Base-by-base conservation (phyloP, 2,329 filamentous ascomycete species). In the Alternaria ventricosa region DNA sequence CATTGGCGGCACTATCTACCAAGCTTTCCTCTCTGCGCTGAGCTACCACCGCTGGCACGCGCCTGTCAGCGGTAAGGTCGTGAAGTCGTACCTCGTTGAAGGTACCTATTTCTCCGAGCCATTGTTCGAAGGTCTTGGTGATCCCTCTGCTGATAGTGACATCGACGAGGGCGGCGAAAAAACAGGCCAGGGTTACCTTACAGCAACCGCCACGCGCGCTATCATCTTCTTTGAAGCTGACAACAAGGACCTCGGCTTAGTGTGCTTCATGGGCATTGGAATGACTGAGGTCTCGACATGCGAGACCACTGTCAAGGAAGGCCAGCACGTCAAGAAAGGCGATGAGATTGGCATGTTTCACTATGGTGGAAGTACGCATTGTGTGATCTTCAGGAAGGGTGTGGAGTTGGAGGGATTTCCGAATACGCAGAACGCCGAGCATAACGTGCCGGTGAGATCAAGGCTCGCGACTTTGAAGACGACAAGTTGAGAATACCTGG, bases 211-310 rank as follows among this genome's bases (percentile, higher is more conserved):
- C 0, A 90, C 91, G 4, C 83, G 92, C 6, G 90, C 88, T 0
- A 78, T 94, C 47, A 88, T 94, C 66, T 87, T 91, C 72, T 87
- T 93, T 62, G 85, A 93, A 75, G 89, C 90, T 0, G 90, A 92
- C 67, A 89, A 92, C 66, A 82, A 84, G 2, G 83, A 82, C 1
- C 88, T 93, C 41, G 91, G 91, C 0, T 79, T 93, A 30, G 86
- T 94, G 83, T 89, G 86, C 0, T 90, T 93, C 67, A 81, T 94
- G 12, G 88, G 87, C 1, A 86, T 94, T 4, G 92, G 91, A 2
- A 93, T 94, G 91, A 89, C 88, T 45, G 91, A 94, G 79, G 91
- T 93, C 12, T 90, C 87, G 61, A 89, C 89, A 0, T 93, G 90
- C 71, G 90, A 93, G 55, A 88, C 92, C 53, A 90, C 87, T 0